Evolutionary conservation across 1,139 yeast genomes (phyloP).

Genomic region (Sugiyamaella neomexicana): DNA sequence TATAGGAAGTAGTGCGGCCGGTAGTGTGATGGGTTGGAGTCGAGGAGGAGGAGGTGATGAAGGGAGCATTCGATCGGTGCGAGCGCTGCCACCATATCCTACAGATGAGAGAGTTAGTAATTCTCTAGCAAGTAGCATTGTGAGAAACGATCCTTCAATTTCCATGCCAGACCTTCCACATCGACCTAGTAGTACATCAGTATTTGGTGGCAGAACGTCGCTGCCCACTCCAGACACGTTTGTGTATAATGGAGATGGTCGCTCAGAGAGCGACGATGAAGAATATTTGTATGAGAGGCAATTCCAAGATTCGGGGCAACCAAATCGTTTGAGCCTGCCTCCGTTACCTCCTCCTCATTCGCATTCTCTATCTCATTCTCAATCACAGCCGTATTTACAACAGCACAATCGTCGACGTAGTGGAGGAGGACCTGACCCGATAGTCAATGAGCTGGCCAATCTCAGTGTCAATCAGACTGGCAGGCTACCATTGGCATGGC

Average conservation of each 20-base stretch:
- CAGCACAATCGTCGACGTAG: neutral
- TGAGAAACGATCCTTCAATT: neutral
- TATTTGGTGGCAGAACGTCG: neutral
- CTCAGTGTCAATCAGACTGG: neutral
- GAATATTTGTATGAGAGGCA: constrained; percentile 4
- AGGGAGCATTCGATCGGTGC: neutral
- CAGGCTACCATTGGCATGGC: neutral
- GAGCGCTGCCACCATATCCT: constrained; percentile 18
- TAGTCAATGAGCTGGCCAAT: constrained; percentile 4
- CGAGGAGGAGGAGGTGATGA: neutral
- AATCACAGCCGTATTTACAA: neutral
- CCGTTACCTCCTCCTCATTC: constrained; percentile 13
- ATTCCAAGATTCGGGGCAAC: neutral
- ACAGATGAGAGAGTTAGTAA: constrained; percentile 1
- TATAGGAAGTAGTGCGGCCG: neutral
- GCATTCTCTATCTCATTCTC: neutral
- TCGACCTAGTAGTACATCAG: constrained; percentile 1
- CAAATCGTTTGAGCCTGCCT: constrained; percentile 4
- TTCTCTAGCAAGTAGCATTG: neutral
- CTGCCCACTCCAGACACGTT: constrained; percentile 4
- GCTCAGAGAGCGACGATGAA: neutral
- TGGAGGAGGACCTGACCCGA: neutral
- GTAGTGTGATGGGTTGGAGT: constrained; percentile 1
- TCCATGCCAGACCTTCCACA: constrained; percentile 13
- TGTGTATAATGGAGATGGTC: neutral